A percentile compares a stretch with the other conserved stretches of the same genome.
Evolutionary conservation across 2,329 filamentous ascomycete genomes (phyloP).

Genomic region (Chaetomiaceae sp.): DNA sequence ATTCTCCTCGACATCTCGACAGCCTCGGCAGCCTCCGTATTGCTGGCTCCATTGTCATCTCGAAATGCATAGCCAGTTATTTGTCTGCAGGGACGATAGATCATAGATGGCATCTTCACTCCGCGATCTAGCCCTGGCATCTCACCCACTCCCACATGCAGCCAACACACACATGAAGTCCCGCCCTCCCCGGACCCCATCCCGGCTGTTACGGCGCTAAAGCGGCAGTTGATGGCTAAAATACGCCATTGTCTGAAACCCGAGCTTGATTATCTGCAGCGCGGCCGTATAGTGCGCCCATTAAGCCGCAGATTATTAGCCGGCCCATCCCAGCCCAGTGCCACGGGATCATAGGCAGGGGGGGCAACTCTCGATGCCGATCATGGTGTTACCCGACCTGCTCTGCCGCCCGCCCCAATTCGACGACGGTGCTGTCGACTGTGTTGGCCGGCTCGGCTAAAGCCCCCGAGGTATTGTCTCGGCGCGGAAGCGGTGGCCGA

Average conservation of each 20-base stretch:
- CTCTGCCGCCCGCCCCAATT: slow-evolving; percentile 10
- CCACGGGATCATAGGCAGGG: slow-evolving; percentile 5
- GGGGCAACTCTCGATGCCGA: slow-evolving; percentile 6
- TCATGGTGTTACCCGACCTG: background rate
- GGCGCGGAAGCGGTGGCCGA: slow-evolving; percentile 8
- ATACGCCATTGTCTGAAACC: slow-evolving; percentile 23
- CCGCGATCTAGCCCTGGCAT: slow-evolving; percentile 6
- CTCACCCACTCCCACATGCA: slow-evolving; percentile 3
- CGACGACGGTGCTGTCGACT: background rate
- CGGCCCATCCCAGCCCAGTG: slow-evolving; percentile 7
- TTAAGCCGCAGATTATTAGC: slow-evolving; percentile 14
- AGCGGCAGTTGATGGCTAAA: slow-evolving; percentile 28
- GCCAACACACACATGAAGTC: background rate
- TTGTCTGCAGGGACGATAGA: background rate
- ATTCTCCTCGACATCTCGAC: background rate
- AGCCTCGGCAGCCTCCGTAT: no score
- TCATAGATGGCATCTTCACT: slow-evolving; percentile 9
- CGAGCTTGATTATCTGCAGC: slow-evolving; percentile 12
- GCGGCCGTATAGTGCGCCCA: slow-evolving; percentile 7
- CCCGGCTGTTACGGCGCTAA: slow-evolving; percentile 14
- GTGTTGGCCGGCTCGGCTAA: slow-evolving; percentile 15
- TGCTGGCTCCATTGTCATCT: background rate
- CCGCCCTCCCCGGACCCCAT: background rate
- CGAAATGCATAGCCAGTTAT: slow-evolving; percentile 9
- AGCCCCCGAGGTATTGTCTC: slow-evolving; percentile 5